Evolutionary conservation across 176 grass and related monocot species (phyloP).

Genomic region (Carex littledalei): DNA sequence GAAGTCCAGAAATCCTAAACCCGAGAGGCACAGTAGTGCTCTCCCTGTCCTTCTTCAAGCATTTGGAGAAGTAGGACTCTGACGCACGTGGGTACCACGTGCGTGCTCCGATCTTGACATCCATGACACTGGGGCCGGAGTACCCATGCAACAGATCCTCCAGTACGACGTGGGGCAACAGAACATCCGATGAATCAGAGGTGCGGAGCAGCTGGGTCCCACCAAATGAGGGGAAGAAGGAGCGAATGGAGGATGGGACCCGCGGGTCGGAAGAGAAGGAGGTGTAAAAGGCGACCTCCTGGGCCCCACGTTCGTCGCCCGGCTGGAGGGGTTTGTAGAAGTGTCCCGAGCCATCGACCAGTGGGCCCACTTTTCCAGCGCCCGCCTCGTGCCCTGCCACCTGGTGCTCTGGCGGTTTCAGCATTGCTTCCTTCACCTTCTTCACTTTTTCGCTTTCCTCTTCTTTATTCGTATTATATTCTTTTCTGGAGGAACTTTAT

Average conservation of each 20-base stretch:
- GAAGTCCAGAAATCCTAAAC: conserved; percentile 62
- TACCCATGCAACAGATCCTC: conserved; percentile 57
- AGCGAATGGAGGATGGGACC: conserved; percentile 32
- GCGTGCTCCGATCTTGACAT: conserved; percentile 83
- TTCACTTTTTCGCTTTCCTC: neutral
- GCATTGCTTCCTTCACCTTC: conserved; percentile 15
- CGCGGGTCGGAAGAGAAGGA: conserved; percentile 37
- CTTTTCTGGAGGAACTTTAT: neutral
- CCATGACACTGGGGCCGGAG: conserved; percentile 42
- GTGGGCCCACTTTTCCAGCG: conserved; percentile 34
- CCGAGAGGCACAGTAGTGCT: conserved; percentile 52
- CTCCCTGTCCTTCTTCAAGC: conserved; percentile 64
- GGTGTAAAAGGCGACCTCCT: conserved; percentile 66
- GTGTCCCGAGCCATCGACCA: conserved; percentile 48
- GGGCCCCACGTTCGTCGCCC: conserved; percentile 40
- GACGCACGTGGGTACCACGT: conserved; percentile 46
- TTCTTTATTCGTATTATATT: neutral
- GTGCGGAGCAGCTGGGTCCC: conserved; percentile 48
- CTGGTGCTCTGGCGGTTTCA: conserved; percentile 71
- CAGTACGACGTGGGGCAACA: conserved; percentile 53
- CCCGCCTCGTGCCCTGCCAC: conserved; percentile 52
- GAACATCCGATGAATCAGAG: conserved; percentile 16
- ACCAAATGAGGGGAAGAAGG: conserved; percentile 64
- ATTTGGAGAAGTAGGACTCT: conserved; percentile 65
- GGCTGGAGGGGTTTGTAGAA: conserved; percentile 76